A percentile compares a stretch with the other conserved stretches of the same genome.
Evolutionary conservation across 2,329 filamentous ascomycete genomes (phyloP).

Genomic region (Hypoxylon sp.): DNA sequence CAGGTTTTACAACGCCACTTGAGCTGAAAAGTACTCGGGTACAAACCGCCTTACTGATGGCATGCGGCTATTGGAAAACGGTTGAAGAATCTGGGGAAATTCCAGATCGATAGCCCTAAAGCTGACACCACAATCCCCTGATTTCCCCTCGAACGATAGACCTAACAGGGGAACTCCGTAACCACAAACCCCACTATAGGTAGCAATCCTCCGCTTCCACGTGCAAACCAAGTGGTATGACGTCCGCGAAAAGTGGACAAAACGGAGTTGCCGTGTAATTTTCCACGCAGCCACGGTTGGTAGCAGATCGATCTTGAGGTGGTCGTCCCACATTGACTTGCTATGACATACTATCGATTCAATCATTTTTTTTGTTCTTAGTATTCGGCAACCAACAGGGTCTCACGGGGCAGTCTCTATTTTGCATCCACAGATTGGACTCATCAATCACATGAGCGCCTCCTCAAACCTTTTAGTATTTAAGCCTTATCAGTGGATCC

Average conservation of each 20-base stretch:
- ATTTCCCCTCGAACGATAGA: slow-evolving; percentile 39
- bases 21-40: slow-evolving; percentile 13
- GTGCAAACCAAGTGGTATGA: slow-evolving; percentile 41
- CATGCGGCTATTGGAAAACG: slow-evolving; percentile 35
- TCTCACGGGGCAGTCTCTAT: slow-evolving; percentile 17
- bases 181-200: slow-evolving; percentile 31
- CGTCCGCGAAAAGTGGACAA: slow-evolving; percentile 36
- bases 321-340: slow-evolving; percentile 34
- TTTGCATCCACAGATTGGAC: background rate
- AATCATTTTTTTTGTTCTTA: slow-evolving; percentile 10
- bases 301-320: slow-evolving; percentile 13
- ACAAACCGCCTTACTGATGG: slow-evolving; percentile 20
- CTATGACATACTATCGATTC: slow-evolving; percentile 20
- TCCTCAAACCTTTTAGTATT: slow-evolving; percentile 28
- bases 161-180: slow-evolving; percentile 30
- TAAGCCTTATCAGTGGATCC: slow-evolving; percentile 33
- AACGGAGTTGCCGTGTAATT: slow-evolving; percentile 43
- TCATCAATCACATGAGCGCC: slow-evolving; percentile 33
- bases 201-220: slow-evolving; percentile 21
- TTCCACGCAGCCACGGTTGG: slow-evolving; percentile 8
- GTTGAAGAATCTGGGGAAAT: slow-evolving; percentile 39
- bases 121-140: slow-evolving; percentile 42
- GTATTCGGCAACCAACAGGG: slow-evolving; percentile 17
- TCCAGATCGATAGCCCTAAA: slow-evolving; percentile 26
- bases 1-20: slow-evolving; percentile 24